Base-by-base conservation (phyloP, 2,329 filamentous ascomycete genomes). In the Coleophoma crateriformis region DNA sequence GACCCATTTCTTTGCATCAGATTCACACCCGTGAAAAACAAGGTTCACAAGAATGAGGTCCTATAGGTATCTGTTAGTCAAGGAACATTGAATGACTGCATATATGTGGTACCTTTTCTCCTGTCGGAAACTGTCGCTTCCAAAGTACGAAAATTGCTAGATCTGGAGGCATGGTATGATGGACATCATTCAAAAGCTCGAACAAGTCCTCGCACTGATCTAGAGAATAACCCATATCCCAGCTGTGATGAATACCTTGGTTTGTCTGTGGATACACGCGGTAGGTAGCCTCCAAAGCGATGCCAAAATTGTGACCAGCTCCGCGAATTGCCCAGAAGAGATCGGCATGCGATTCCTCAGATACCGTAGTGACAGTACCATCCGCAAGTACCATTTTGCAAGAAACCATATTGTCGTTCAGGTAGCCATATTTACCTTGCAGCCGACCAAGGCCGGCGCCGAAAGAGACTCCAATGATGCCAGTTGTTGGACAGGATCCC, bases 271-370 rank as follows among this genome's bases (percentile, higher is more conserved):
- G 35, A 17, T 38, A 38, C 2, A 38, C 35, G 13, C 15, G 35
- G 35, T 38, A 38, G 15, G 35, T 38, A 38, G 35, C 35, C 35
- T 38, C 35, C 35, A 68, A 71, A 2, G 70, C 69, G 22, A 73
- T 66, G 15, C 70, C 71, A 49, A 74, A 73, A 50, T 68, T 72
- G 45, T 56, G 75, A 3, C 48, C 46, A 14, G 48, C 37, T 2
- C 55, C 42, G 15, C 45, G 22, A 44, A 53, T 11, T 47, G 66
- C 71, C 73, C 72, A 76, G 59, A 75, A 76, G 3, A 76, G 62
- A 38, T 76, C 73, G 0, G 58, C 33, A 35, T 79, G 69, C 0
- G 19, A 32, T n/a, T 27, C 41, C 7, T 43, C 22, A 22, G 41
- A 43, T 22, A 32, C 41, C 22, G n/a, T 32, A 10, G 27, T 22